phyloP scores from a whole-genome alignment of 352 stramenopile genomes.

The Peronospora farinosa region DNA sequence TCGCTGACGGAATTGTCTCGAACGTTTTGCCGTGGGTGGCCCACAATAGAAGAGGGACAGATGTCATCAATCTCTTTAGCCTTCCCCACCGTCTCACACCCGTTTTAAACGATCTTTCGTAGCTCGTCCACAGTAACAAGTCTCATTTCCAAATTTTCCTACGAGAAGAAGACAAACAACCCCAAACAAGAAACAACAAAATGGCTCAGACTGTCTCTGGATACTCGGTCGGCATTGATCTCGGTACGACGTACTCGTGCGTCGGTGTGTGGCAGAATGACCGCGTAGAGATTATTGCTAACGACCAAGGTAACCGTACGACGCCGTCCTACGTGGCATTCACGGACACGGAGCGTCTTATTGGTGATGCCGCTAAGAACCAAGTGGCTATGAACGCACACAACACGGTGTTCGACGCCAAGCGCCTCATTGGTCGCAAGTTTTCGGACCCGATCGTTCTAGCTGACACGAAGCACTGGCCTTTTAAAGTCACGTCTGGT shows the following conservation, averaged over 20 bases:
- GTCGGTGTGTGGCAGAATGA: constrained; percentile 92
- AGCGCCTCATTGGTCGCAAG: constrained; percentile 93
- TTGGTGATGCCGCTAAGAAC: constrained; percentile 92
- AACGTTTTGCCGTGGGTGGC: no score
- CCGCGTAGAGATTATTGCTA: constrained; percentile 94
- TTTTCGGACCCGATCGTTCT: constrained; percentile 89
- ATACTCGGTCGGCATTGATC: constrained; percentile 77
- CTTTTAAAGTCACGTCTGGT: constrained; percentile 61
- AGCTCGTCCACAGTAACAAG: no score
- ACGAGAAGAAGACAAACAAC: no score
- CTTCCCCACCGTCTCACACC: no score
- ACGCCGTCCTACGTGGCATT: constrained; percentile 94
- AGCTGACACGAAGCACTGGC: constrained; percentile 60
- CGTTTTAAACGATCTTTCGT: no score
- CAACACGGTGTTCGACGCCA: constrained; percentile 95
- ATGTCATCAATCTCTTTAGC: no score
- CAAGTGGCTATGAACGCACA: constrained; percentile 90
- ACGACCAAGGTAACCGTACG: constrained; percentile 94
- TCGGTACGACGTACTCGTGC: constrained; percentile 92
- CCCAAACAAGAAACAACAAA: no score
- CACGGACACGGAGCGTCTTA: constrained; percentile 89
- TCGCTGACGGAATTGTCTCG: no score
- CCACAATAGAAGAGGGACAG: no score
- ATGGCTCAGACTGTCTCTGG: constrained; percentile 4
- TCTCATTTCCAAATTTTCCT: no score